These are phyloP conservation scores for Vaccinium corymbosum DNA, from an alignment of 148 eudicot genomes.

Conservation along the genomic window DNA sequence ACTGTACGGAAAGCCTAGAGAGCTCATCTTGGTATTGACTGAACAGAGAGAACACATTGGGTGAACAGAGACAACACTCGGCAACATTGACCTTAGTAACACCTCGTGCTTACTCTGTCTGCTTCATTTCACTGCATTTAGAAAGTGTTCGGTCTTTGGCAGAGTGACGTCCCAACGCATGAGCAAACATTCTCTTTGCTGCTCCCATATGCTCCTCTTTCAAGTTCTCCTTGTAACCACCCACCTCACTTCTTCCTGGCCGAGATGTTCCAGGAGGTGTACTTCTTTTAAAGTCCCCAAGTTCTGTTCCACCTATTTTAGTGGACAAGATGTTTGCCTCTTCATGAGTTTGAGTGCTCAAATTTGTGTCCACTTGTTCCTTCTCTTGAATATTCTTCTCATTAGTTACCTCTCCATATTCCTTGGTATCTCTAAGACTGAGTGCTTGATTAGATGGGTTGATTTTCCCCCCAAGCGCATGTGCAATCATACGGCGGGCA, in stretches of 20 bases:
- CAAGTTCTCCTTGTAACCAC: slow-evolving; percentile 27
- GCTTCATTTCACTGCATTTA: slow-evolving; percentile 27
- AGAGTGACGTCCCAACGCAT: slow-evolving; percentile 62
- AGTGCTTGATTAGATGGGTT: slow-evolving; percentile 27
- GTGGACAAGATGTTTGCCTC: not conserved
- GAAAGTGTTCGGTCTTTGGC: slow-evolving; percentile 27
- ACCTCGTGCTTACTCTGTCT: not conserved
- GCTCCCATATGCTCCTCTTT: slow-evolving; percentile 78
- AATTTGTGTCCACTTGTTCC: slow-evolving; percentile 20
- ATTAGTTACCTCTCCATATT: slow-evolving; percentile 11
- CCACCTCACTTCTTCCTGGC: slow-evolving; percentile 29
- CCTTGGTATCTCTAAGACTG: slow-evolving; percentile 16
- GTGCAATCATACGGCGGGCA: slow-evolving; percentile 97
- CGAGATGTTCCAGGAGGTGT: slow-evolving; percentile 18
- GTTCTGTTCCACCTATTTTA: slow-evolving; percentile 19
- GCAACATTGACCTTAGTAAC: not conserved
- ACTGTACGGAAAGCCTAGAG: not conserved
- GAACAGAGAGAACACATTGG: not conserved
- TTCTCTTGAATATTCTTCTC: slow-evolving; percentile 27
- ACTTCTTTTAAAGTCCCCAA: slow-evolving; percentile 14
- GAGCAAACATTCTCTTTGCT: slow-evolving; percentile 90
- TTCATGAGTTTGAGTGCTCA: slow-evolving; percentile 18
- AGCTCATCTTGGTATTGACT: slow-evolving; percentile 7
- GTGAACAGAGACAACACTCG: slow-evolving; percentile 3
- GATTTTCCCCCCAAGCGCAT: slow-evolving; percentile 78